Base-by-base conservation (phyloP, 495 filamentous ascomycete species). In the Viridothelium virens region DNA sequence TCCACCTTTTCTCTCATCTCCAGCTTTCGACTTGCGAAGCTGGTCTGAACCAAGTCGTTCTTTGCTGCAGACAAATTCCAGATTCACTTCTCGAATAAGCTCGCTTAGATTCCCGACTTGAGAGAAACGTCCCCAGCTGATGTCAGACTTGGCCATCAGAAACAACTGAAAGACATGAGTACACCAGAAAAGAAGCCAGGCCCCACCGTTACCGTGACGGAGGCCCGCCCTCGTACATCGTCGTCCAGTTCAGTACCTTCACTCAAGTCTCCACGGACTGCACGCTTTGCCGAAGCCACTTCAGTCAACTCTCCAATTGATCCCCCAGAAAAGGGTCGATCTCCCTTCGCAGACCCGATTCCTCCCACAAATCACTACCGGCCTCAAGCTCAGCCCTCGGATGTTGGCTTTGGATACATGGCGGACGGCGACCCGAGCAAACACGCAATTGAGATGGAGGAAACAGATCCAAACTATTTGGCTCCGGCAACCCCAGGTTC, bases 401-500 rank as follows among this genome's bases (percentile, higher is more conserved):
- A 96, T 78, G 85, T 96, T 64, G 92, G 92, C 65, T 96, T 96
- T 76, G 92, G 92, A 76, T 96, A 96, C 77, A 86, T 96, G 68
- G 78, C 84, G 64, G 79, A 84, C 38, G 83, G 81, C 63, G 77
- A 82, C 65, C 73, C 83, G 62, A 75, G 78, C 64, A 75, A 83
- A 77, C 80, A 86, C 73, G 71, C 79, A 46, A 73, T 79, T 70
- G 78, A 80, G 68, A 78, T 78, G 75, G 76, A 77, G 65, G 76
- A 78, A 61, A 77, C 73, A 47, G 66, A 70, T 65, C 41, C 65
- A 33, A 70, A 72, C 56, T 80, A 74, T 68, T 74, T 76, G n/a
- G 71, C 74, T 81, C 75, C 85, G 78, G 31, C 80, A 78, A 88
- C 87, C 36, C 91, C 90, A 39, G 84, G 79, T 68, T 87, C 91